Evolutionary conservation across 768 basidiomycete genomes (phyloP).

Genomic region (Rhizopogon roseolus): DNA sequence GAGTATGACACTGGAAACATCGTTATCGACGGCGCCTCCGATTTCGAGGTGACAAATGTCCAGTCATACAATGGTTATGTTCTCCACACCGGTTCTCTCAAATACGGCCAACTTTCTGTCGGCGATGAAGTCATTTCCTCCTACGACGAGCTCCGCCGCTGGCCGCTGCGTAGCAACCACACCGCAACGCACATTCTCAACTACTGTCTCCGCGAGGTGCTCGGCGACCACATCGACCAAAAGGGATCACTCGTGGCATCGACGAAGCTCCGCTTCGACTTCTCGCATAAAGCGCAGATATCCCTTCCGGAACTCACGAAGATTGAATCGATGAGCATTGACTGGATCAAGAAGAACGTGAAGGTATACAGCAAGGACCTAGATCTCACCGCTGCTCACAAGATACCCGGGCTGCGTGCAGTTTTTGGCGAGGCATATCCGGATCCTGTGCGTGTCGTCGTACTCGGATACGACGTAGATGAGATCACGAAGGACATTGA

Average conservation of each 20-base stretch:
- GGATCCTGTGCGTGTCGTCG: slow-evolving; percentile 94
- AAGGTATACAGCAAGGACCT: slow-evolving; percentile 87
- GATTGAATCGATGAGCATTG: slow-evolving; percentile 79
- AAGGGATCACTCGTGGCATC: slow-evolving; percentile 97
- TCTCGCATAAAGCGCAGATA: slow-evolving; percentile 92
- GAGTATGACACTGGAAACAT: slow-evolving; percentile 96
- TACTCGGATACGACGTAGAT: slow-evolving; percentile 82
- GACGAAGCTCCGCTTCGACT: slow-evolving; percentile 95
- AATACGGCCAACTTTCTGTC: slow-evolving; percentile 79
- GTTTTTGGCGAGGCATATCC: slow-evolving; percentile 99
- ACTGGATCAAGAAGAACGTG: slow-evolving; percentile 90
- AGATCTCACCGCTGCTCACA: slow-evolving; percentile 67
- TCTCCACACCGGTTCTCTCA: slow-evolving; percentile 84
- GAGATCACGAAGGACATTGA: slow-evolving; percentile 82
- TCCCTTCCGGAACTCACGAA: slow-evolving; percentile 67
- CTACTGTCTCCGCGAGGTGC: slow-evolving; percentile 84
- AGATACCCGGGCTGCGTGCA: slow-evolving; percentile 91
- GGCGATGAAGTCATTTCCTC: slow-evolving; percentile 82
- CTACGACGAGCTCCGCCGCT: slow-evolving; percentile 94
- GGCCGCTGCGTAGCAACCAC: slow-evolving; percentile 97
- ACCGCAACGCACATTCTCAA: slow-evolving; percentile 99
- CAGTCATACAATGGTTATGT: slow-evolving; percentile 96
- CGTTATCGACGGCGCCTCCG: slow-evolving; percentile 83
- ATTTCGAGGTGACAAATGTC: slow-evolving; percentile 92
- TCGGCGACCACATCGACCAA: slow-evolving; percentile 97